Base-by-base conservation (phyloP, 805 yeast species). In the Starmerella bombi region DNA sequence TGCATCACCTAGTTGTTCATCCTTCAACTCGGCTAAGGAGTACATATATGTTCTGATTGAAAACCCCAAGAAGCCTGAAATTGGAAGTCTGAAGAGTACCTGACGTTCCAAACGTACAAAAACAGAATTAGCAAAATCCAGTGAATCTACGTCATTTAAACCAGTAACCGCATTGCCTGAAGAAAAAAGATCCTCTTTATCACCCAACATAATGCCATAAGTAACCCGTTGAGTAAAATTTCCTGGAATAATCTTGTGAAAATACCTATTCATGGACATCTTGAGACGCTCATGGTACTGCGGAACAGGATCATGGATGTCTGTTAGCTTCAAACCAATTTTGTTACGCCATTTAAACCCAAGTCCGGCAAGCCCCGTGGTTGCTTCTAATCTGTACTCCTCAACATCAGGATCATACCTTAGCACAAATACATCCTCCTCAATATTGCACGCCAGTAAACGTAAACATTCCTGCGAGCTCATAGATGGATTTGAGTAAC, bases 261-360 rank as follows among this genome's bases (percentile, higher is more conserved):
- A 80, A 54, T 76, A 80, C 49, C 69, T 69, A 51, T 72, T 74
- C 91, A 81, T 80, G 15, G 81, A 71, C 10, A 64, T 51, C 54
- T 71, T 68, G 36, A 80, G 61, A 45, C 73, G 69, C 18, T 68
- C 59, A 36, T 62, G 56, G 51, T 80, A 80, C 45, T 70, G 72
- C 1, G 91, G 93, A 2, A 80, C 91, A 0, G 86, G 86, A 2
- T 59, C 68, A 53, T 80, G 93, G 44, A 80, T 72, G 36, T 57
- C 62, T 0, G 80, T 70, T 31, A 80, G 58, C 4, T 79, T 75
- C 47, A 65, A 58, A 51, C 75, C 63, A 44, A 71, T 65, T 49
- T 72, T 69, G 6, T 54, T 59, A 5, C 66, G 58, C 4, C 88
- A 86, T 52, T 75, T 75, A 57, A 80, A 80, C 1, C 91, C 88